phyloP scores from a whole-genome alignment of 2,329 filamentous ascomycete species.

The Phaeoacremonium minimum region DNA sequence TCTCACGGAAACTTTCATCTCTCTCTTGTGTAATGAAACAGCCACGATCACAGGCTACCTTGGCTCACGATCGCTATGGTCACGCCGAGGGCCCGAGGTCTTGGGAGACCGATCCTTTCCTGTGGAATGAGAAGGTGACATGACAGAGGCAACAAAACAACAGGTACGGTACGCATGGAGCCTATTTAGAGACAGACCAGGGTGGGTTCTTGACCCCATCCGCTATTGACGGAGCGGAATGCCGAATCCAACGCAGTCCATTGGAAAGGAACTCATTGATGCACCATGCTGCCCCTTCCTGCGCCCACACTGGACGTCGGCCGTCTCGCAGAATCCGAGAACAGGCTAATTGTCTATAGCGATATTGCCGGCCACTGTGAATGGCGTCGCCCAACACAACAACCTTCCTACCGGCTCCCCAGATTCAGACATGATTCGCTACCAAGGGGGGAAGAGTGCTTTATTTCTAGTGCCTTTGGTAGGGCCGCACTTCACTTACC shows the following conservation, averaged over 20 bases:
- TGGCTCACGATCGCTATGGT: too few species aligned
- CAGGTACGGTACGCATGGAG: too few species aligned
- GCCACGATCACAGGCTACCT: too few species aligned
- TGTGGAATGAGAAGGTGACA: background rate
- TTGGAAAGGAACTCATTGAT: conserved; percentile 11
- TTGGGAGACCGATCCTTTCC: background rate
- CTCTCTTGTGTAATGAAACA: too few species aligned
- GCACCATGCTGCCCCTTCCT: too few species aligned
- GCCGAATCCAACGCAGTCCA: conserved; percentile 14
- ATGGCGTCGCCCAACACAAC: too few species aligned
- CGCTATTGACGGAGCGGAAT: conserved; percentile 15
- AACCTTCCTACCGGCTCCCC: too few species aligned
- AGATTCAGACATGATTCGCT: conserved; percentile 8
- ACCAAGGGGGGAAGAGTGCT: conserved; percentile 8
- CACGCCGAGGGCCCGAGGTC: background rate
- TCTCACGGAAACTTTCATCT: too few species aligned
- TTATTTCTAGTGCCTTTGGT: conserved; percentile 13
- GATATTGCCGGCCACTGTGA: conserved; percentile 13
- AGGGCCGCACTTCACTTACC: too few species aligned
- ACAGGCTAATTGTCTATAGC: conserved; percentile 22
- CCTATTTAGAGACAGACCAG: conserved; percentile 2
- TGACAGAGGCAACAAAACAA: too few species aligned
- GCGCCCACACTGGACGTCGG: conserved; percentile 6
- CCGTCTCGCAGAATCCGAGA: conserved; percentile 3
- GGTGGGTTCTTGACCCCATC: conserved; percentile 3